Evolutionary conservation across 441 rosid genomes (phyloP).

Genomic region (Metrosideros polymorpha): DNA sequence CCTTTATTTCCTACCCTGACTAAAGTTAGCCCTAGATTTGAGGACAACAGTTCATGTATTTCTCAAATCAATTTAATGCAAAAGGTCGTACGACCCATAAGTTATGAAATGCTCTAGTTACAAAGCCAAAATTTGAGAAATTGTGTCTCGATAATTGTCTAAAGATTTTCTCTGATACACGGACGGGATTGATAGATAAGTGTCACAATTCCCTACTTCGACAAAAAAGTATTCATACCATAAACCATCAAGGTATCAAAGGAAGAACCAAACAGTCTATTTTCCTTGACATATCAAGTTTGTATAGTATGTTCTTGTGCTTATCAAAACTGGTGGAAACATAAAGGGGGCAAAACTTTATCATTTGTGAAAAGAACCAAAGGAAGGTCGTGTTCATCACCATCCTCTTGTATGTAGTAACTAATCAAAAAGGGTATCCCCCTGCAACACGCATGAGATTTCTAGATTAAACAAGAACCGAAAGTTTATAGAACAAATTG

Average conservation of each 20-base stretch:
- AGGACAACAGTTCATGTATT: neutral
- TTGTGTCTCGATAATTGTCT: neutral
- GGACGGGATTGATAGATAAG: neutral
- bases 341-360: neutral
- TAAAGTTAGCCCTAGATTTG: neutral
- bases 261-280: neutral
- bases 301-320: neutral
- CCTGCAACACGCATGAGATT: neutral
- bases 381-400: neutral
- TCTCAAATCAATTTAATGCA: neutral
- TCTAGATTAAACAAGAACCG: neutral
- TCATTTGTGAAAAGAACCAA: neutral
- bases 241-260: neutral
- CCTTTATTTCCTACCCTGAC: neutral
- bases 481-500: neutral
- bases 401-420: neutral
- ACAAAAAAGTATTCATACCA: neutral
- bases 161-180: neutral
- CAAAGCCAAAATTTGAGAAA: neutral
- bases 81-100: neutral
- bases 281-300: neutral
- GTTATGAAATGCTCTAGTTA: neutral
- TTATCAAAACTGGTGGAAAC: neutral
- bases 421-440: neutral
- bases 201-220: neutral